Conservation (phyloP, 306 rosid species). For the Sechiopsis laciniata region DNA sequence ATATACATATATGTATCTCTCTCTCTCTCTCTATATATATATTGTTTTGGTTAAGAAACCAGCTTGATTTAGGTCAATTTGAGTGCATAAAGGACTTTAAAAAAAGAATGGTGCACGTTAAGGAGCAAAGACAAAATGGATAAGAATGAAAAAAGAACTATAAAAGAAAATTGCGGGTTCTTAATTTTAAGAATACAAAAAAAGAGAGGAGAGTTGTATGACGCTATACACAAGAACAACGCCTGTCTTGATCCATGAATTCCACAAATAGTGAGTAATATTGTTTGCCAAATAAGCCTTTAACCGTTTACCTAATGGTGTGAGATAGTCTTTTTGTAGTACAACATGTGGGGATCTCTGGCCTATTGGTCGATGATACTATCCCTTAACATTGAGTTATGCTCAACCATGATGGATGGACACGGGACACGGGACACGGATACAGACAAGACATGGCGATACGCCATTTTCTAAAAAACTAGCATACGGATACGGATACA, state of each 20-base stretch:
- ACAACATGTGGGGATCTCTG: too few relatives aligned
- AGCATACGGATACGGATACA: too few relatives aligned
- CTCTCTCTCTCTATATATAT: too few relatives aligned
- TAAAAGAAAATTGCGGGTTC: too few relatives aligned
- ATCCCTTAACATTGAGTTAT: too few relatives aligned
- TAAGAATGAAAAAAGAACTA: not conserved
- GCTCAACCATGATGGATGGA: too few relatives aligned
- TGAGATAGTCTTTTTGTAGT: slow-evolving; percentile 1
- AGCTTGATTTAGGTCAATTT: not conserved
- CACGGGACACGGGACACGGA: too few relatives aligned
- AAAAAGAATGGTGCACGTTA: not conserved
- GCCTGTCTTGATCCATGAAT: not conserved
- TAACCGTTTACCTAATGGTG: not conserved
- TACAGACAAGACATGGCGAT: too few relatives aligned
- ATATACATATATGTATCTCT: too few relatives aligned
- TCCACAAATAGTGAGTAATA: not conserved
- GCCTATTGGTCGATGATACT: too few relatives aligned
- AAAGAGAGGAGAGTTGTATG: not conserved
- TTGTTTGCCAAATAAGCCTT: not conserved
- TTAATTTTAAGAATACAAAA: not conserved
- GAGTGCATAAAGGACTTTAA: not conserved
- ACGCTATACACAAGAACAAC: not conserved
- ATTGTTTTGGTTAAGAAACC: not conserved
- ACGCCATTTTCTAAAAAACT: too few relatives aligned
- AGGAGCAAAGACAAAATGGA: not conserved